Base-by-base conservation (phyloP, 768 basidiomycete genomes). In the Leccinum aurantiacum region DNA sequence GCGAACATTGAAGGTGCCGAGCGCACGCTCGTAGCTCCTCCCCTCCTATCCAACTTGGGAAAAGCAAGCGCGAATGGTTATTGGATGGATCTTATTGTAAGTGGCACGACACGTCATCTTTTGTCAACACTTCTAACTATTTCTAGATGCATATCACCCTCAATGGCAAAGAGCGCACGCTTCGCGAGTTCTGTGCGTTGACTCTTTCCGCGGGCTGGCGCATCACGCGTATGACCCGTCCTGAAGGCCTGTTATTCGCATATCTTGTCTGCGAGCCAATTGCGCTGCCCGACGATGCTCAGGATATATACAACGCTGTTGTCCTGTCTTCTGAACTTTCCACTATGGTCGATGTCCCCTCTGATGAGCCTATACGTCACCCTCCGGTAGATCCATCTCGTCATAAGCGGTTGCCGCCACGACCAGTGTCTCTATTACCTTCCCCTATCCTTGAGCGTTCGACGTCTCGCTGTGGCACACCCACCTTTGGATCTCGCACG, bases 31-130 rank as follows among this genome's bases (percentile, higher is more conserved):
- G 85, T 81, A 1, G 80, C 83, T 3, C 78, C 81, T 19, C 88
- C 88, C 37, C 72, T 92, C n/a, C 76, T 91, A 31, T 77, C 89
- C 6, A 92, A 91, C 67, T 72, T 90, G 6, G 90, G 90, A 0
- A 87, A 86, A 65, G 88, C 88, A 7, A 90, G 80, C 57, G 73
- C 67, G 6, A 86, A 83, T 62, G 87, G 81, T 6, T 90, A 88
- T 69, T 88, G 83, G 80, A 80, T 88, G 79, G 89, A 90, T 68
- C 71, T 89, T 65, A 81, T 84, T 29, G 89, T 88, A 66, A 55
- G 80, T 35, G 17, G 3, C n/a, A 24, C 7, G 51, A 33, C 10
- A 29, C 29, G 4, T 0, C 1, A 4, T 37, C 41, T 3, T n/a
- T 41, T 17, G 17, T 37, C 15, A 6, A 6, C 6, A 15, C 17